Conservation (phyloP, 768 basidiomycete species). For the Pleurotus tuber-regium region DNA sequence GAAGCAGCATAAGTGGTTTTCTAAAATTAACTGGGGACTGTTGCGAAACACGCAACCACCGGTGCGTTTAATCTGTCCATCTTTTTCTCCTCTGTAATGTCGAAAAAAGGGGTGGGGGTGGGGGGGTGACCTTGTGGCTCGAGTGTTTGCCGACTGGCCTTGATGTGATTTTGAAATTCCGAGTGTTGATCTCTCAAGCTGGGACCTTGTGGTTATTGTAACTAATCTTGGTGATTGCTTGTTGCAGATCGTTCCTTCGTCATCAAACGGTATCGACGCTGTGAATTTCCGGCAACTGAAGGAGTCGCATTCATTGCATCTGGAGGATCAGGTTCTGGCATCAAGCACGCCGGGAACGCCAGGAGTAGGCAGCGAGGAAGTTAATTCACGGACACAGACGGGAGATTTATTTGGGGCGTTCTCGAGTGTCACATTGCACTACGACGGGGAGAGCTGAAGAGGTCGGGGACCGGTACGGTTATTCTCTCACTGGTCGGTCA, state of each 20-base stretch:
- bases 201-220: conserved; percentile 2
- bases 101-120: conserved; percentile 10
- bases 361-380: conserved; percentile 31
- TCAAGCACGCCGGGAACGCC: conserved; percentile 33
- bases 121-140: conserved; percentile 8
- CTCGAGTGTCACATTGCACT: conserved; percentile 84
- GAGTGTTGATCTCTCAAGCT: conserved; percentile 1
- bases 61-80: conserved; percentile 45
- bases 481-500: conserved; percentile 9
- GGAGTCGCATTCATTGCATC: conserved; percentile 88
- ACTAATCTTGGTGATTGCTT: conserved; percentile 21
- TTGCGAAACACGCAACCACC: conserved; percentile 91
- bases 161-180: conserved; percentile 3
- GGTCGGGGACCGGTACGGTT: conserved; percentile 12
- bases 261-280: conserved; percentile 77
- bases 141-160: conserved; percentile 4
- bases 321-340: conserved; percentile 60
- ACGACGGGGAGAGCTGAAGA: conserved; percentile 64
- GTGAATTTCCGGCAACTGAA: conserved; percentile 89
- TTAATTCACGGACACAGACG: conserved; percentile 16
- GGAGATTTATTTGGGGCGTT: conserved; percentile 84
- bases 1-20: conserved; percentile 98
- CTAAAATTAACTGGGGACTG: conserved; percentile 94
- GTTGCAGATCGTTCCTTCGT: conserved; percentile 74
- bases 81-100: conserved; percentile 12